Conservation (phyloP, 192 early-diverging fungal genomes). For the Podila minutissima region DNA sequence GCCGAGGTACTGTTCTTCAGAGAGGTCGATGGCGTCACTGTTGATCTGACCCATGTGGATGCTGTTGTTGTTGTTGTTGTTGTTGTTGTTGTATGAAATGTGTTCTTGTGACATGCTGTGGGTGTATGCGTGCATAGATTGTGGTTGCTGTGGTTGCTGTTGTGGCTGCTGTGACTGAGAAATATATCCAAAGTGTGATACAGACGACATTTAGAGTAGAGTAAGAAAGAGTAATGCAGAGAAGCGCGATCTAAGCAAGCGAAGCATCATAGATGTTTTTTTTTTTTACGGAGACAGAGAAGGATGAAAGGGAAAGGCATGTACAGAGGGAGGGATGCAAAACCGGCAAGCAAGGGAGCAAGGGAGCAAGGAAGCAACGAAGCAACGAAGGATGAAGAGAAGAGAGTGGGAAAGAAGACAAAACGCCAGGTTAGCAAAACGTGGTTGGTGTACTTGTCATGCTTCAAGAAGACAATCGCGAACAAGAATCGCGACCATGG, state of each 20-base stretch:
- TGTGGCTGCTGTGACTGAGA: not conserved
- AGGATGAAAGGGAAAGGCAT: not conserved
- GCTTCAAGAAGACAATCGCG: too few species aligned
- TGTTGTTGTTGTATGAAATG: not conserved
- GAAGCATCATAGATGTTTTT: not conserved
- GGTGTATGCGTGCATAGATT: not conserved
- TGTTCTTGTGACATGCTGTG: not conserved
- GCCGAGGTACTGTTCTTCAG: not conserved
- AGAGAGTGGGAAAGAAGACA: not conserved
- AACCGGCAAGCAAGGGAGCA: not conserved
- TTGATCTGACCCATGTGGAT: not conserved
- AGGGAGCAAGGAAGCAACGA: not conserved
- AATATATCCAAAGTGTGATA: conserved; percentile 1
- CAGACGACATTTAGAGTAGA: not conserved
- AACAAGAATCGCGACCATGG: too few species aligned
- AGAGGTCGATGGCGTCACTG: not conserved
- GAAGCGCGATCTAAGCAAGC: not conserved
- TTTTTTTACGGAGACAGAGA: not conserved
- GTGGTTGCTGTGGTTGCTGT: not conserved
- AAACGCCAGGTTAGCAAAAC: not conserved
- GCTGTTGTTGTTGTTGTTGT: not conserved
- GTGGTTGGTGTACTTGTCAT: too few species aligned
- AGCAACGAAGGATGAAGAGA: not conserved
- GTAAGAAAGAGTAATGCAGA: not conserved
- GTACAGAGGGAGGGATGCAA: not conserved